Evolutionary conservation across 441 rosid species (phyloP).

Genomic region (Kokia cookei): DNA sequence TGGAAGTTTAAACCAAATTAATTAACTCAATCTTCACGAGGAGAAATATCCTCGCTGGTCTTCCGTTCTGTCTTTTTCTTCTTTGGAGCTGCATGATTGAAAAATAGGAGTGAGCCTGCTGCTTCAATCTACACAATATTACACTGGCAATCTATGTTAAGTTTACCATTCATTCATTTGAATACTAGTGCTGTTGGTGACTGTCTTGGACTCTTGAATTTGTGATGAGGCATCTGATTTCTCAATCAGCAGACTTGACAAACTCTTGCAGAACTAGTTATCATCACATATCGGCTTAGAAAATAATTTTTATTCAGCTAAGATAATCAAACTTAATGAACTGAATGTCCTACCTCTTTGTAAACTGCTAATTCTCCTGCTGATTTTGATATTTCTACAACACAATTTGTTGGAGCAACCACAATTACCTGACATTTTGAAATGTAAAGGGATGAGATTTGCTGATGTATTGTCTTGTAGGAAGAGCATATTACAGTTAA

Average conservation of each 20-base stretch:
- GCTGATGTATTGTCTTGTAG: neutral
- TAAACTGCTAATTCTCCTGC: constrained; percentile 66
- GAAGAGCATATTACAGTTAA: neutral
- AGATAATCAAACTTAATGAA: neutral
- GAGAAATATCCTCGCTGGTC: constrained; percentile 27
- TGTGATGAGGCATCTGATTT: constrained; percentile 31
- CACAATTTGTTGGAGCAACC: constrained; percentile 83
- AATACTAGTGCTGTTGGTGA: constrained; percentile 6
- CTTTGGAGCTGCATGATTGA: constrained; percentile 34
- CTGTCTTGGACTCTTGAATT: constrained; percentile 14
- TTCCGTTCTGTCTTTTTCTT: constrained; percentile 3
- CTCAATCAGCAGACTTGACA: constrained; percentile 56
- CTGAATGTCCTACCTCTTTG: constrained; percentile 47
- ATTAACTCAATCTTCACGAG: constrained; percentile 19
- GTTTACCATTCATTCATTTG: constrained; percentile 32
- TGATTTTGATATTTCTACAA: constrained; percentile 79
- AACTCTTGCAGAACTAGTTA: constrained; percentile 78
- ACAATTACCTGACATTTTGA: constrained; percentile 46
- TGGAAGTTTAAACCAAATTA: neutral
- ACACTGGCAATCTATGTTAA: neutral
- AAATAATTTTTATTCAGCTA: constrained; percentile 1
- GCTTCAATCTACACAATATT: constrained; percentile 1
- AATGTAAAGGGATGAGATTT: neutral
- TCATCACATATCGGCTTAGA: constrained; percentile 10
- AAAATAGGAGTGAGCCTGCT: constrained; percentile 8